Percentiles rank a stretch among this genome's conserved stretches.
phyloP scores from a whole-genome alignment of 106 monocot species.

The Vanilla planifolia region DNA sequence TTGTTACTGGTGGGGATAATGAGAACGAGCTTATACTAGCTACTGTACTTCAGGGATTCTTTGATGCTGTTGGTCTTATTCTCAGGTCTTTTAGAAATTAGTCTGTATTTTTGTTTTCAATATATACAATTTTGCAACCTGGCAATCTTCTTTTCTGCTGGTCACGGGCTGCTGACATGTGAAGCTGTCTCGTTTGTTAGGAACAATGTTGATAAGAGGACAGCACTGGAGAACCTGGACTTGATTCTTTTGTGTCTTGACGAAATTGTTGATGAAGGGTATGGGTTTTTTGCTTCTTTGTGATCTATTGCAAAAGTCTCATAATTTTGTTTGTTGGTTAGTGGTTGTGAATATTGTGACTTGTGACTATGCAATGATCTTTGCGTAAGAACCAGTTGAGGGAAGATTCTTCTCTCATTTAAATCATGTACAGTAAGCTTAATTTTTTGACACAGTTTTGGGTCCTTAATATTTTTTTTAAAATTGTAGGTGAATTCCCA shows the following conservation, averaged over 20 bases:
- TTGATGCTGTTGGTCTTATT: constrained; percentile 69
- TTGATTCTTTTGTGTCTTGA: constrained; percentile 77
- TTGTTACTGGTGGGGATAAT: constrained; percentile 77
- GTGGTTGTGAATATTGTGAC: too few species aligned
- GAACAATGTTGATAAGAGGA: constrained; percentile 79
- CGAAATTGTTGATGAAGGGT: constrained; percentile 95
- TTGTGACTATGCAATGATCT: too few species aligned
- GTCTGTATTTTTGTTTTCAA: neutral
- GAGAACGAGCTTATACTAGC: constrained; percentile 90
- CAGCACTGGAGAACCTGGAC: constrained; percentile 82
- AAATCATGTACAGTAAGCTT: too few species aligned
- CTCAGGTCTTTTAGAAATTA: constrained; percentile 42
- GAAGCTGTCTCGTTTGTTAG: constrained; percentile 24
- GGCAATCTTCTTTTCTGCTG: neutral
- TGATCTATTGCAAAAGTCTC: too few species aligned
- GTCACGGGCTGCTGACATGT: neutral
- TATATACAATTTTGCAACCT: neutral
- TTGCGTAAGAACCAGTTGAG: too few species aligned
- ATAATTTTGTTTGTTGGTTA: too few species aligned
- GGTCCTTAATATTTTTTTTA: neutral
- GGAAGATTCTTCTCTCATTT: too few species aligned
- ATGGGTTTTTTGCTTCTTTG: constrained; percentile 1
- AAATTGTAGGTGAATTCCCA: too few species aligned
- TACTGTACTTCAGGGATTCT: constrained; percentile 81
- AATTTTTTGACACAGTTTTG: too few species aligned